Evolutionary conservation across 345 rosid genomes (phyloP), one percentile per base, ranked within the genome.

Genomic region (Eutrema yunnanense): DNA sequence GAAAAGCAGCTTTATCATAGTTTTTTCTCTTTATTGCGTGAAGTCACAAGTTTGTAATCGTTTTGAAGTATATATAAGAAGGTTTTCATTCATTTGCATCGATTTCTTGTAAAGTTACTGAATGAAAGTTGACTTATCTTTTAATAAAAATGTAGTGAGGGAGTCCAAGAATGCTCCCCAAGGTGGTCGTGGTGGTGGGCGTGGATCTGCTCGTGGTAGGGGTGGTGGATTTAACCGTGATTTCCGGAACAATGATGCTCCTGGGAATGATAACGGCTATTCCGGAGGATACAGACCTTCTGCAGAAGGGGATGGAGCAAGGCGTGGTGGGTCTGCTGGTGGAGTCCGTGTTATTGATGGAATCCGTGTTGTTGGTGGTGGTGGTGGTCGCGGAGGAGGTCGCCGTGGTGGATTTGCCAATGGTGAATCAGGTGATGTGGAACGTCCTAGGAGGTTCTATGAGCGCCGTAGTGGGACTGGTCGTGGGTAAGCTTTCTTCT

Each of bases 401-500:
- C 90, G 91, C 30, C 88, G 86, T 37, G 90, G 92, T 68, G 91
- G 88, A 37, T 85, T 72, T 47, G 68, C 81, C 64, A 89, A 90
- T 67, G 95, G 89, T 12, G 97, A 89, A 73, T 85, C 26, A 56
- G 86, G 81, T 60, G 96, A 88, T 32, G 88, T 81, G 0, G 96
- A 86, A 60, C 90, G 86, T 26, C 84, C 92, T 14, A 78, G 84
- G 2, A 85, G 96, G 86, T 0, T 6, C 13, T 82, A 43, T 71
- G 98, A 94, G 30, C 95, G 99, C 13, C 97, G 30, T 72, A 95
- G 97, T 44, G 96, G 96, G 8, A 92, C 97, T 6, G 97, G 99
- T 53, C 89, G 88, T 2, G 92, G 99, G 99, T 92, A 55, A 69
- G 87, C 79, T 58, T 59, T 72, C 30, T 56, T 30, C 41, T 50